Conservation (phyloP, 495 filamentous ascomycete species). For the Xylaria castorea region DNA sequence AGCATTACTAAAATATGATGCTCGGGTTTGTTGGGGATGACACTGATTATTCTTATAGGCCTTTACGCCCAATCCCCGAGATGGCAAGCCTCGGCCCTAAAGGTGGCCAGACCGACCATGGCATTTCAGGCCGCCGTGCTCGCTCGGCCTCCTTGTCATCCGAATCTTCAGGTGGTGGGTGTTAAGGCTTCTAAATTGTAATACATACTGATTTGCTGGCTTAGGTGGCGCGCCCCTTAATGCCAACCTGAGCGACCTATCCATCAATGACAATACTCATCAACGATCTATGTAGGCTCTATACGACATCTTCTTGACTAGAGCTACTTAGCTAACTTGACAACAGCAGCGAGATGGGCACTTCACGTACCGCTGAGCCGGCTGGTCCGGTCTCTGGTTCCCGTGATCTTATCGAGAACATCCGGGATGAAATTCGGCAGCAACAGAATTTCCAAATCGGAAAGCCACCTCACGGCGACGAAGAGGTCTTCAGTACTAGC, state of each 20-base stretch:
- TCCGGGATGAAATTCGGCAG: slow-evolving; percentile 5
- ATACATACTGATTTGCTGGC: neutral
- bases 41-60: slow-evolving; percentile 3
- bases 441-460: slow-evolving; percentile 25
- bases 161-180: slow-evolving; percentile 26
- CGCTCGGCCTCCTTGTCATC: slow-evolving; percentile 26
- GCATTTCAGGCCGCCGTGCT: slow-evolving; percentile 17
- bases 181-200: neutral
- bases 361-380: neutral
- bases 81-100: slow-evolving; percentile 24
- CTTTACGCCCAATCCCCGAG: neutral
- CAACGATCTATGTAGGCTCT: slow-evolving; percentile 19
- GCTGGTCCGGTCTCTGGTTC: neutral
- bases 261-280: slow-evolving; percentile 14
- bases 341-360: slow-evolving; percentile 21
- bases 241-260: slow-evolving; percentile 10
- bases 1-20: neutral
- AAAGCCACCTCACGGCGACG: slow-evolving; percentile 23
- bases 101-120: neutral
- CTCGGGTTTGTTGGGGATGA: neutral
- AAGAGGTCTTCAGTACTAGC: slow-evolving; percentile 21
- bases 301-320: neutral
- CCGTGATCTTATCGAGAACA: neutral
- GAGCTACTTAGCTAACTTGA: neutral
- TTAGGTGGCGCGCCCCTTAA: slow-evolving; percentile 24